phyloP scores from a whole-genome alignment of 495 filamentous ascomycete species.

The Penicillium bovifimosum region DNA sequence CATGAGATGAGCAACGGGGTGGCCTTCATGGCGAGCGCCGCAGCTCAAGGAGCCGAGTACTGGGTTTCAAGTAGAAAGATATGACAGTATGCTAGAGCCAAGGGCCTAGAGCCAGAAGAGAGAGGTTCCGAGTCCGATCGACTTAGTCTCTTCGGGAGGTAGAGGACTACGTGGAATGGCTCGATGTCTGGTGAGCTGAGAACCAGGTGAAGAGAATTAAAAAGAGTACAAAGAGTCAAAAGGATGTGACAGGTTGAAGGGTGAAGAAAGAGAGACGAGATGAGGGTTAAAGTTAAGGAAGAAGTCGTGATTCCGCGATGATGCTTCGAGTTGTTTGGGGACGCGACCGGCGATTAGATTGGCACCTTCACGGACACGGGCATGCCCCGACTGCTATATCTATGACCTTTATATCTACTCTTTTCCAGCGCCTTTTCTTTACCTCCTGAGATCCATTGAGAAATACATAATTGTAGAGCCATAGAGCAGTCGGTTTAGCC shows the following conservation, averaged over 20 bases:
- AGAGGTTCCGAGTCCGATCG: conserved; percentile 7
- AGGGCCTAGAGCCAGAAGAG: too few relatives aligned
- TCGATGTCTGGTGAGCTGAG: not conserved
- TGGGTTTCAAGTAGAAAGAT: conserved; percentile 1
- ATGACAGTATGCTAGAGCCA: not conserved
- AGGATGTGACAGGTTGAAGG: not conserved
- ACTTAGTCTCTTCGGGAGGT: not conserved
- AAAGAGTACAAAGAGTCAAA: not conserved
- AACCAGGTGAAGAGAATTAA: not conserved
- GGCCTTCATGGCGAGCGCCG: conserved; percentile 69
- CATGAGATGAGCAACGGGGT: conserved; percentile 88
- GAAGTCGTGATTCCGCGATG: conserved; percentile 17
- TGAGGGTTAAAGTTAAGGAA: conserved; percentile 5
- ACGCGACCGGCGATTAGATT: conserved; percentile 30
- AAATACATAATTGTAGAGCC: too few relatives aligned
- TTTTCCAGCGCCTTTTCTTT: too few relatives aligned
- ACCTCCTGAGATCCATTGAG: too few relatives aligned
- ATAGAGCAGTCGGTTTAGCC: not conserved
- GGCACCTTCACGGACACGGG: too few relatives aligned
- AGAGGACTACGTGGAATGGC: not conserved
- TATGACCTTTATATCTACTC: too few relatives aligned
- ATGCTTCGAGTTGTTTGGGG: conserved; percentile 32
- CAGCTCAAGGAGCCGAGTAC: conserved; percentile 20
- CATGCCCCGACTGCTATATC: too few relatives aligned
- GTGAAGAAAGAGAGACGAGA: not conserved